Base-by-base conservation (phyloP, 2,329 filamentous ascomycete genomes). In the Tolypocladium cylindrosporum region DNA sequence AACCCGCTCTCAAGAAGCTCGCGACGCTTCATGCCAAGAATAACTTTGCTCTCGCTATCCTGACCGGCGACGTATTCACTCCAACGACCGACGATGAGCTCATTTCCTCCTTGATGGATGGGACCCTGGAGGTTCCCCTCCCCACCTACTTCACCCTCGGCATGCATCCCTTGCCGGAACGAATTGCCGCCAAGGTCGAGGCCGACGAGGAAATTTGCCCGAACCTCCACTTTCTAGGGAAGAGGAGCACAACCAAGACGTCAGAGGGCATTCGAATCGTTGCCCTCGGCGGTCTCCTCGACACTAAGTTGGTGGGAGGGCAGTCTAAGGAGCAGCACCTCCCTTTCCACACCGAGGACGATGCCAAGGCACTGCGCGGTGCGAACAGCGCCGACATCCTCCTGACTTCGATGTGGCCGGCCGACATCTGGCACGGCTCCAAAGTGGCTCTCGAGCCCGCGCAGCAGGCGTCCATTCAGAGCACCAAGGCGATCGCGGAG, bases 91-190 rank as follows among this genome's bases (percentile, higher is more conserved):
- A 88, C 56, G 78, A 85, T 45, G 78, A 83, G 14, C 69, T 74
- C 11, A 73, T 94, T 6, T 74, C 78, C 13, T 79, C 82, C 11
- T 80, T 99, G 4, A 73, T 97, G 1, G 74, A 82, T 34, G 91
- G 91, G n/a, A 78, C 82, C 13, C 86, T 96, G 56, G 69, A 78
- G 27, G 78, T 97, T 5, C 87, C 92, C 3, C 76, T 97, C 1
- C 87, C 92, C 1, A 95, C 89, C 10, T 99, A 99, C 75, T 99
- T 97, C 70, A 90, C 90, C 3, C 79, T 96, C 60, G 91, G 90
- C 64, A 85, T 78, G 42, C 79, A 79, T 53, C 75, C 86, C n/a
- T 78, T 99, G 7, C 94, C 94, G 0, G 72, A 78, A 3, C 75
- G 77, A 37, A 82, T 97, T 27, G 77, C 88, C 24, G 83, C 89